These are phyloP conservation scores for Thecaphora thlaspeos DNA, from an alignment of 1,284 basidiomycete species.

Conservation along the genomic window DNA sequence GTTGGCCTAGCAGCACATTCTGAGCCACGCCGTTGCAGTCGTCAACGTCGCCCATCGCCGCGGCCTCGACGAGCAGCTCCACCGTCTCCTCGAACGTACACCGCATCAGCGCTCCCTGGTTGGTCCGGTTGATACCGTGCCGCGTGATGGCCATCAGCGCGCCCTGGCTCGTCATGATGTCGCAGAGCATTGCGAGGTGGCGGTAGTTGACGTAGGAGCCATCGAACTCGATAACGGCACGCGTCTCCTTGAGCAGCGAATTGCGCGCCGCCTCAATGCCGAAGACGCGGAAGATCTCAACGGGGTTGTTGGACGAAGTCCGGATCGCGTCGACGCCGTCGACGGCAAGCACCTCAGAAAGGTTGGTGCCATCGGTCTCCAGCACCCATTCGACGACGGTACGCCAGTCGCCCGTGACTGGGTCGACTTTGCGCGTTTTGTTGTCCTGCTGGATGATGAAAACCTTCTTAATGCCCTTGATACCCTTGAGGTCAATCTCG, in stretches of 20 bases:
- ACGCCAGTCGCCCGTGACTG: conserved; percentile 52
- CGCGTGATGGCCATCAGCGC: conserved; percentile 97
- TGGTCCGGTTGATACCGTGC: conserved; percentile 94
- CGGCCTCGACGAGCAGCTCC: conserved; percentile 97
- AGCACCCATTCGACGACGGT: conserved; percentile 77
- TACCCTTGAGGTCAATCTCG: conserved; percentile 87
- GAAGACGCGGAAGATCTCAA: conserved; percentile 92
- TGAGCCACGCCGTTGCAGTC: conserved; percentile 97
- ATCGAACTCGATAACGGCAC: conserved; percentile 89
- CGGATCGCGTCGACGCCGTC: conserved; percentile 89
- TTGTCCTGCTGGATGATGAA: conserved; percentile 88
- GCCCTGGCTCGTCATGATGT: conserved; percentile 97
- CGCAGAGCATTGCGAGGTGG: conserved; percentile 89
- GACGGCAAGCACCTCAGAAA: conserved; percentile 73
- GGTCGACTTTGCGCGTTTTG: conserved; percentile 61
- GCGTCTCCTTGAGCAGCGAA: conserved; percentile 85
- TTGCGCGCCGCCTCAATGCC: conserved; percentile 96
- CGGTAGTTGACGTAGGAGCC: conserved; percentile 99
- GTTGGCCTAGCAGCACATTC: conserved; percentile 97
- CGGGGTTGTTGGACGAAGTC: conserved; percentile 95
- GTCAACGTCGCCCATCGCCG: conserved; percentile 94
- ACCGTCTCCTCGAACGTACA: conserved; percentile 99
- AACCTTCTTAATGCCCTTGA: conserved; percentile 84
- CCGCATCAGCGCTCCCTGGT: conserved; percentile 76
- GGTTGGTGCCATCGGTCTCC: conserved; percentile 80